Conservation (phyloP, 2,329 filamentous ascomycete species). For the Phialophora expanda region DNA sequence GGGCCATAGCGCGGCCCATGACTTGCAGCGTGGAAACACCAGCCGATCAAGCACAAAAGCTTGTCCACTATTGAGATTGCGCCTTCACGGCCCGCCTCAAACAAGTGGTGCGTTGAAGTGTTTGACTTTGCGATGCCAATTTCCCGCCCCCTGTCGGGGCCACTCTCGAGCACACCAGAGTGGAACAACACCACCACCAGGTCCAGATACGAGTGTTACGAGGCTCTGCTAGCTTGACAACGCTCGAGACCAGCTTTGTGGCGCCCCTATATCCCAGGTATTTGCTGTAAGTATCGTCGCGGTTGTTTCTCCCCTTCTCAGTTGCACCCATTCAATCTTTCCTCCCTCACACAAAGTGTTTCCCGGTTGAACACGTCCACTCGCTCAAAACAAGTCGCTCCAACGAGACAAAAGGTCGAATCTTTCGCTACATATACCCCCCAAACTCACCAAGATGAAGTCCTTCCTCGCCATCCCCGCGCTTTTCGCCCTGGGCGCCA, state of each 20-base stretch:
- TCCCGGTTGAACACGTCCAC: slow-evolving; percentile 25
- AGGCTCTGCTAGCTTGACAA: slow-evolving; percentile 28
- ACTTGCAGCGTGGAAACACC: not conserved
- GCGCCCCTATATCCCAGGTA: not conserved
- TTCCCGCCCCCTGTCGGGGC: slow-evolving; percentile 27
- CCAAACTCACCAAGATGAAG: slow-evolving; percentile 25
- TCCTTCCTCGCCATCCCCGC: slow-evolving; percentile 32
- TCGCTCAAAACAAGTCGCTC: slow-evolving; percentile 3
- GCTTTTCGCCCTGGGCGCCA: slow-evolving; percentile 30
- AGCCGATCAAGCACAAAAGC: slow-evolving; percentile 1
- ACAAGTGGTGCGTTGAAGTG: not conserved
- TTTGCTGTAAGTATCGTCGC: not conserved
- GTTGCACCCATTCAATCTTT: slow-evolving; percentile 7
- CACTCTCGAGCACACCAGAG: slow-evolving; percentile 8
- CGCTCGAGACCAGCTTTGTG: slow-evolving; percentile 13
- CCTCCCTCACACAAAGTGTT: not conserved
- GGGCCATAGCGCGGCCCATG: not conserved
- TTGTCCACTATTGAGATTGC: slow-evolving; percentile 15
- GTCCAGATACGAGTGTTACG: slow-evolving; percentile 12
- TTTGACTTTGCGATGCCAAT: slow-evolving; percentile 20
- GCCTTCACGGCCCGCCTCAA: not conserved
- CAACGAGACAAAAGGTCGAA: not conserved
- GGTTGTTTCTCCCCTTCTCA: not conserved
- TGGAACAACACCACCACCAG: slow-evolving; percentile 16
- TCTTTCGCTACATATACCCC: not conserved